A percentile compares a stretch with the other conserved stretches of the same genome.
Evolutionary conservation across 2,329 filamentous ascomycete genomes (phyloP).

Genomic region (Ambrosiella beaveri): DNA sequence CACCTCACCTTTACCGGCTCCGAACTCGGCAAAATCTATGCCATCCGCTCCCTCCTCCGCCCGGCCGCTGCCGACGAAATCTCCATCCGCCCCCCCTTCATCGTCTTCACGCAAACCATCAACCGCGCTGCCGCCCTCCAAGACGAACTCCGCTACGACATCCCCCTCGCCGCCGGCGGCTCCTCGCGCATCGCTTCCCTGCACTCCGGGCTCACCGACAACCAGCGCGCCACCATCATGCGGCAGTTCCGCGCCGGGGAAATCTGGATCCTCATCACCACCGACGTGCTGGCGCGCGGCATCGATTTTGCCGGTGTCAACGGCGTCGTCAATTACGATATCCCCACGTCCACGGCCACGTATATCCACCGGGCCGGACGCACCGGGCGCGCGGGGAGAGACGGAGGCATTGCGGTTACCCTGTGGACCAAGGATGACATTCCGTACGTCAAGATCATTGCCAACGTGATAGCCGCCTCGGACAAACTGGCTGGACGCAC

Average conservation of each 20-base stretch:
- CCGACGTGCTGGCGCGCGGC: constrained; percentile 77
- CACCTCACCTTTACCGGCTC: constrained; percentile 80
- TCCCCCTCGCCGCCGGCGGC: constrained; percentile 73
- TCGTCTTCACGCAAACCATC: constrained; percentile 94
- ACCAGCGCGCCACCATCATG: constrained; percentile 64
- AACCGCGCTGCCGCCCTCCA: constrained; percentile 74
- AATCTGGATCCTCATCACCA: constrained; percentile 93
- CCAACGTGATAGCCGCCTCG: constrained; percentile 75
- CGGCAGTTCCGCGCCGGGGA: constrained; percentile 78
- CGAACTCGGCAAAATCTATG: constrained; percentile 84
- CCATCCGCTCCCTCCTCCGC: constrained; percentile 79
- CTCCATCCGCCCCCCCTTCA: constrained; percentile 66
- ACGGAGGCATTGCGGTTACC: constrained; percentile 79
- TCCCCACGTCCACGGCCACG: constrained; percentile 72
- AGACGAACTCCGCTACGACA: constrained; percentile 84
- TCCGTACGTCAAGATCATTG: constrained; percentile 72
- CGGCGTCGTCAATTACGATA: constrained; percentile 93
- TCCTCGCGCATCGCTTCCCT: constrained; percentile 73
- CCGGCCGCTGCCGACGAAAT: constrained; percentile 32
- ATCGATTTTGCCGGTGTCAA: constrained; percentile 93
- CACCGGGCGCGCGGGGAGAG: constrained; percentile 72
- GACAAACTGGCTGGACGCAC: constrained; percentile 49
- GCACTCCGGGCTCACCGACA: constrained; percentile 69
- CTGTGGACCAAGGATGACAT: constrained; percentile 94
- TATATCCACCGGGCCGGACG: constrained; percentile 91